These are phyloP conservation scores for Alternaria solani DNA, from an alignment of 2,329 filamentous ascomycete genomes.

Conservation along the genomic window DNA sequence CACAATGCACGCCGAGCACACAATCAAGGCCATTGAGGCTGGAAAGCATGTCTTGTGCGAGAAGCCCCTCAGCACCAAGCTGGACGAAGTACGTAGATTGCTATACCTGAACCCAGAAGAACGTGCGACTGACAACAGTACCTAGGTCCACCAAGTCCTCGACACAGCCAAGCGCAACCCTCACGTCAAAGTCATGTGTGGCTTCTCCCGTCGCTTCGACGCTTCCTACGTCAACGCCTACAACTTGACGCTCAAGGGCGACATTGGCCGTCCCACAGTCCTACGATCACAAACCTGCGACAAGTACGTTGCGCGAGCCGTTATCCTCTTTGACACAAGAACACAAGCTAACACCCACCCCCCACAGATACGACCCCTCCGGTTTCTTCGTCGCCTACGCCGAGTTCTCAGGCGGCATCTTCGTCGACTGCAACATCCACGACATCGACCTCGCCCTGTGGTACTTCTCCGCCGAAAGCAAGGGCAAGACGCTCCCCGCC, in stretches of 20 bases:
- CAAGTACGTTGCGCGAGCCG: conserved; percentile 49
- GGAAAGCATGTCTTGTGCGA: conserved; percentile 67
- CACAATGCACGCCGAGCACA: conserved; percentile 65
- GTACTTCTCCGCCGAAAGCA: conserved; percentile 60
- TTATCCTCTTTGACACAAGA: background rate
- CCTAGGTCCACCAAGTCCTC: conserved; percentile 67
- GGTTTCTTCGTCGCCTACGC: conserved; percentile 75
- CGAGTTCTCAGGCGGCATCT: conserved; percentile 71
- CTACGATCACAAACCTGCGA: conserved; percentile 73
- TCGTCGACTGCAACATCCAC: conserved; percentile 75
- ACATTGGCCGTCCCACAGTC: conserved; percentile 67
- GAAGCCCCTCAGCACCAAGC: conserved; percentile 66
- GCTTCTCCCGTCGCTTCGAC: conserved; percentile 73
- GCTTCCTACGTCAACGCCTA: conserved; percentile 69
- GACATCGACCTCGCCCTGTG: conserved; percentile 72
- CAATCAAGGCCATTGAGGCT: conserved; percentile 64
- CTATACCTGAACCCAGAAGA: background rate
- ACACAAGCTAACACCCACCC: background rate
- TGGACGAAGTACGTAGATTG: conserved; percentile 62
- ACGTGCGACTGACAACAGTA: background rate
- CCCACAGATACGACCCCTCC: conserved; percentile 60
- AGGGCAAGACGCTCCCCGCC: conserved; percentile 41
- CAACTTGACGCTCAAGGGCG: conserved; percentile 60
- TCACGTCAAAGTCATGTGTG: conserved; percentile 71
- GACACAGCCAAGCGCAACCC: conserved; percentile 64